Evolutionary conservation across 495 filamentous ascomycete genomes (phyloP).

Genomic region (Tuber umbilicatum): DNA sequence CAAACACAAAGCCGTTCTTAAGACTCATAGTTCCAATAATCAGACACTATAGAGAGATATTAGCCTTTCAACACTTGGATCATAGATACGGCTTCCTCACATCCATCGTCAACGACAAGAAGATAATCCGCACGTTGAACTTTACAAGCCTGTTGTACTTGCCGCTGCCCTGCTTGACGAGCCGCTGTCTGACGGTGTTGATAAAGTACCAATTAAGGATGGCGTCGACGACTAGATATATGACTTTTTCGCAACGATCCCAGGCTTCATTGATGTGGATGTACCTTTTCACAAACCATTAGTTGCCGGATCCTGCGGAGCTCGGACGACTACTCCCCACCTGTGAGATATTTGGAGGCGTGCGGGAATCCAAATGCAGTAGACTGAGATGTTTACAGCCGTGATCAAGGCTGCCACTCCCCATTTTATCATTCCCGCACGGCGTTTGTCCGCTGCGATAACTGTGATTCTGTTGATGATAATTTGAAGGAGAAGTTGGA

Average conservation of each 20-base stretch:
- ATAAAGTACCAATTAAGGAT: conserved; percentile 48
- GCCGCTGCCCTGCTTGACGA: conserved; percentile 47
- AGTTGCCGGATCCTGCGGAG: not conserved
- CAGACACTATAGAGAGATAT: conserved; percentile 15
- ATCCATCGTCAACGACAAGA: conserved; percentile 48
- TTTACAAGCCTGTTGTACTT: conserved; percentile 47
- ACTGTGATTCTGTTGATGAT: conserved; percentile 50
- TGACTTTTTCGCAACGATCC: conserved; percentile 46
- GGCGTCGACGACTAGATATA: conserved; percentile 47
- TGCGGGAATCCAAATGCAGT: conserved; percentile 50
- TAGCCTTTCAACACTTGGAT: not conserved
- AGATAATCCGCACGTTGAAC: conserved; percentile 48
- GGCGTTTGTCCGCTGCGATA: conserved; percentile 41
- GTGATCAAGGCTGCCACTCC: conserved; percentile 46
- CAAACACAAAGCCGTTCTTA: conserved; percentile 32
- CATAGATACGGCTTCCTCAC: conserved; percentile 29
- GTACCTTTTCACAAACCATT: conserved; percentile 32
- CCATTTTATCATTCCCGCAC: conserved; percentile 43
- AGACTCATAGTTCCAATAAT: conserved; percentile 34
- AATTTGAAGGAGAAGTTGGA: conserved; percentile 48
- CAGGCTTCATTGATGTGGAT: conserved; percentile 47
- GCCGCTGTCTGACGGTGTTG: conserved; percentile 42
- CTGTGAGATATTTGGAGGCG: conserved; percentile 42
- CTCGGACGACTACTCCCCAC: conserved; percentile 7
- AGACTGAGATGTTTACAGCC: conserved; percentile 47